Conservation (phyloP, 805 yeast genomes). For the Cyberlindnera samutprakarnensis region DNA sequence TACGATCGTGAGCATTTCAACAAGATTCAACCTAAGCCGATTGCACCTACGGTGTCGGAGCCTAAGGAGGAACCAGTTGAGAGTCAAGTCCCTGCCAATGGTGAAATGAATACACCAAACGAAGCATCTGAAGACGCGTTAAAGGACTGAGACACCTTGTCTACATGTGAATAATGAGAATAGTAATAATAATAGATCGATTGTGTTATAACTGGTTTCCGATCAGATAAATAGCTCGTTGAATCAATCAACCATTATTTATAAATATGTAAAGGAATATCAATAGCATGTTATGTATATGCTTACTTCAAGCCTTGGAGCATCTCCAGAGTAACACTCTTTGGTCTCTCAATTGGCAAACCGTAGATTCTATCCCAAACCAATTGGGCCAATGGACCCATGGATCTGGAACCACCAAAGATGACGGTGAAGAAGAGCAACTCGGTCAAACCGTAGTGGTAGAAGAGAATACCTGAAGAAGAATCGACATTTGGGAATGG, state of each 20-base stretch:
- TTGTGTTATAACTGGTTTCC: no score
- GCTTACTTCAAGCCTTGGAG: constrained; percentile 3
- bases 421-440: constrained; percentile 71
- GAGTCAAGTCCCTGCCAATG: no score
- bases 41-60: background rate
- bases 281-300: background rate
- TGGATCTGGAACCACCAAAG: constrained; percentile 76
- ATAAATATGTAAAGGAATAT: background rate
- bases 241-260: background rate
- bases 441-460: constrained; percentile 73
- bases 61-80: background rate
- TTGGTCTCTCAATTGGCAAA: constrained; percentile 77
- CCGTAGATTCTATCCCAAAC: constrained; percentile 75
- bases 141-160: no score
- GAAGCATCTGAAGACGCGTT: no score
- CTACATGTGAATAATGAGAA: no score
- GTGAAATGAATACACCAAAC: no score
- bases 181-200: no score
- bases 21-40: constrained; percentile 9
- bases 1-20: constrained; percentile 43
- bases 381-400: constrained; percentile 74
- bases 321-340: constrained; percentile 17
- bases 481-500: constrained; percentile 85
- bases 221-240: no score
- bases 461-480: constrained; percentile 69